These are phyloP conservation scores for Rhodotorula paludigena DNA, from an alignment of 768 basidiomycete species.

Conservation along the genomic window DNA sequence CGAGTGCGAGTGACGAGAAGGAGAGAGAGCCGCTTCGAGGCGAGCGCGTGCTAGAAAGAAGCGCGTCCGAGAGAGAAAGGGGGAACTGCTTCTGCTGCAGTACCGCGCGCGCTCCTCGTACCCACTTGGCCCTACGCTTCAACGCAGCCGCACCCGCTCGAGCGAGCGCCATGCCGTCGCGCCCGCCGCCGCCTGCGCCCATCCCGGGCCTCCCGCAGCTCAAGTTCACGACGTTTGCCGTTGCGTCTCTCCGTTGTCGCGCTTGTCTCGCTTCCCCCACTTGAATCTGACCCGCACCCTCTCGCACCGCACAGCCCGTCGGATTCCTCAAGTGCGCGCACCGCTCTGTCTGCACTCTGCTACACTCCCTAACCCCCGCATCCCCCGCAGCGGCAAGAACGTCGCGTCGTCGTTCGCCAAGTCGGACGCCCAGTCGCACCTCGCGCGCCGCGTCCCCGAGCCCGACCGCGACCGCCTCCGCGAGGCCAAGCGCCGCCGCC, in stretches of 20 bases:
- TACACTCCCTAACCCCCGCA: background rate
- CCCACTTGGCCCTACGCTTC: no score
- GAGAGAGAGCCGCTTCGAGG: no score
- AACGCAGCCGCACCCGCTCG: no score
- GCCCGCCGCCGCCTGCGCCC: background rate
- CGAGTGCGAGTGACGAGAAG: no score
- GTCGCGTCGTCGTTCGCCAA: slow-evolving; percentile 35
- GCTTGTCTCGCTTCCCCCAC: slow-evolving; percentile 15
- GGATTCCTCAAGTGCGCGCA: slow-evolving; percentile 34
- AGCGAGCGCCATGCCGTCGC: background rate
- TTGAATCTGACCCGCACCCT: no score
- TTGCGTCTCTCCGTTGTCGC: background rate
- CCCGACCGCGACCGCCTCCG: slow-evolving; percentile 22
- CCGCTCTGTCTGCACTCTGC: background rate
- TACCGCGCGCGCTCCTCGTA: no score
- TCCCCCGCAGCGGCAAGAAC: slow-evolving; percentile 36
- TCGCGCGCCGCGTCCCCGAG: slow-evolving; percentile 9
- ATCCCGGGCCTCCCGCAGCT: slow-evolving; percentile 1
- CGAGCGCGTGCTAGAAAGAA: no score
- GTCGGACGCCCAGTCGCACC: slow-evolving; percentile 32
- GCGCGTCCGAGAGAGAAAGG: no score
- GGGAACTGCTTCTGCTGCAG: no score
- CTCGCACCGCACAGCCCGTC: slow-evolving; percentile 12
- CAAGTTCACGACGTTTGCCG: slow-evolving; percentile 23
- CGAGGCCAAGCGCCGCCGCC: slow-evolving; percentile 29